Evolutionary conservation across 306 rosid genomes (phyloP), one percentile per base, ranked within the genome.

Genomic region (Gynostemma pentaphyllum): DNA sequence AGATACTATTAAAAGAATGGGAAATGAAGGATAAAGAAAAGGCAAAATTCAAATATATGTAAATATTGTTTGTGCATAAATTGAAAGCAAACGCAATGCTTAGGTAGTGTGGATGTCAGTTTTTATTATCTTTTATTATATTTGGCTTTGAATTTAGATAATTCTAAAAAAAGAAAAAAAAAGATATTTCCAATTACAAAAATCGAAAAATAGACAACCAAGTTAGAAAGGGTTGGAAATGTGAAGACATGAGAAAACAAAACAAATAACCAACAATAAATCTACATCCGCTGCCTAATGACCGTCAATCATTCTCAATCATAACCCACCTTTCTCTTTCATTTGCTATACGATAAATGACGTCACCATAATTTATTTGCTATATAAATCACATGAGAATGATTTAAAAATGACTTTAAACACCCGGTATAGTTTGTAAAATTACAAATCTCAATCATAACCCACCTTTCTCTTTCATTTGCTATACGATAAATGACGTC

Each of bases 71-170:
- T 52, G 19, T 26, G 59, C 19, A 36, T 56, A 36, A 10, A 57
- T 34, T 34, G 16, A 12, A 57, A 57, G 45, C 27, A 56, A 56
- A 56, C 63, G 63, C 27, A 56, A 56, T 56, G 63, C 63, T 32
- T 56, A 56, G 63, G 63, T 56, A 19, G 30, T 56, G 28, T 9
- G 45, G 63, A 56, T 56, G 63, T 36, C 63, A 56, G 30, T 32
- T 51, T 10, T 47, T 19, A 11, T 24, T 14, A 13, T 44, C n/a
- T 44, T 44, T 49, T 49, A 30, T 23, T 4, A 18, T 15, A 56
- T 32, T 2, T 56, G 63, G 10, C 11, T 16, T 30, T 27, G 8
- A 6, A 0, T 4, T 15, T 28, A 21, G 59, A 52, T 52, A 52
- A 26, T 53, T 27, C 7, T 15, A n/a, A 27, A 27, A 51, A 24